Base-by-base conservation (phyloP, 1,139 yeast genomes). In the Saccharomyces hybrid region DNA sequence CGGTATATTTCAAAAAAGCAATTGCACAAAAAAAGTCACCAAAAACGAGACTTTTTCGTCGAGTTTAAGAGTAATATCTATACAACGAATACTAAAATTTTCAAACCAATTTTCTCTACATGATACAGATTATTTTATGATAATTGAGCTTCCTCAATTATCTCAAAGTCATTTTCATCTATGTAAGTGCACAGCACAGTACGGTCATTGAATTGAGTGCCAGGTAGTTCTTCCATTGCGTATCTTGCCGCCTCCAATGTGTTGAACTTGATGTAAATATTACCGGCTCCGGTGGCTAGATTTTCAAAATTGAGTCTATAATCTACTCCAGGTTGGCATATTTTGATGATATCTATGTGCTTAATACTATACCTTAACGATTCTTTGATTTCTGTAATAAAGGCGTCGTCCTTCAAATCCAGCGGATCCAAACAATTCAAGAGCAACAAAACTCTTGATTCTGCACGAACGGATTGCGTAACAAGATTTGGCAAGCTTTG, bases 161-260 rank as follows among this genome's bases (percentile, higher is more conserved):
- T 63, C 9, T 73, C 73, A 62, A 74, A 83, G 66, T 85, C 93
- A 8, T 73, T 73, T 58, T 80, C 83, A 58, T 84, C 81, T 59
- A 79, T 79, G 63, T 75, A 88, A 1, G 86, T 78, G 58, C 88
- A 83, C 16, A 90, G 61, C 0, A 89, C 82, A 0, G 88, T 79
- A 52, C 96, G 76, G 52, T 83, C 93, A 59, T 83, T 80, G 65
- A 84, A 90, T 58, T 72, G 73, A 50, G 85, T 71, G 1, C 96
- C 96, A 4, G 88, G 81, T 26, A 88, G 64, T n/a, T 77, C 79
- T 65, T 77, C 68, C 51, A 84, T 75, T 0, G 95, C 95, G 25
- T 72, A 70, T 28, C 74, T 69, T 3, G 96, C 87, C 5, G 73
- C 71, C 2, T 77, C 78, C 4, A 75, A 72, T 14, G 75, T 74